These are phyloP conservation scores for Chamaecyparis obtusa DNA, from an alignment of 75 land plant genomes.

Conservation along the genomic window DNA sequence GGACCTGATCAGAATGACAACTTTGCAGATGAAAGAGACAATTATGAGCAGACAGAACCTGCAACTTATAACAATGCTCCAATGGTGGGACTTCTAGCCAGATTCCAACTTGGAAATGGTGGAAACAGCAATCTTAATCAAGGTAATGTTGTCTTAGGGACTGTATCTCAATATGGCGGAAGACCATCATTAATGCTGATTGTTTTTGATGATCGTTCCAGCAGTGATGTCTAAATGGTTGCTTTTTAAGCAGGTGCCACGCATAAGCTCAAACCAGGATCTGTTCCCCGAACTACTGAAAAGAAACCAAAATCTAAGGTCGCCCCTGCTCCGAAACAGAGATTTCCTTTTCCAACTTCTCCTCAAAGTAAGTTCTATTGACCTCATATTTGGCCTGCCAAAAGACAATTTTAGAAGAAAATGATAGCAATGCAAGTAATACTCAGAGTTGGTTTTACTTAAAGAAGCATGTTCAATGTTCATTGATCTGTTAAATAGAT, in stretches of 20 bases:
- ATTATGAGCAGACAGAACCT: constrained; percentile 47
- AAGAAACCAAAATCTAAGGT: not conserved
- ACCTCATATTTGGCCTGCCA: not conserved
- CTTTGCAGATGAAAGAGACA: constrained; percentile 32
- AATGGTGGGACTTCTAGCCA: constrained; percentile 37
- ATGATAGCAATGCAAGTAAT: not conserved
- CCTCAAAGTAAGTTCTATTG: not conserved
- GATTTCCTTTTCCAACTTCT: not conserved
- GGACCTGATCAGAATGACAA: constrained; percentile 50
- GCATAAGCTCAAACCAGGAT: not conserved
- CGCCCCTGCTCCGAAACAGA: constrained; percentile 8
- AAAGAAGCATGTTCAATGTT: not conserved
- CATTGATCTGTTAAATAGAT: not conserved
- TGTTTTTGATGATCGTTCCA: not conserved
- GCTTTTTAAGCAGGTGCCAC: not conserved
- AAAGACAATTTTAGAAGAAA: not conserved
- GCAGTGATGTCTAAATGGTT: constrained; percentile 3
- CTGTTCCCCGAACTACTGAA: constrained; percentile 13
- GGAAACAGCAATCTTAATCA: constrained; percentile 49
- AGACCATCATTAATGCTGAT: not conserved
- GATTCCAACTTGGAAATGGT: constrained; percentile 14
- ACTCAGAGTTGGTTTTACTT: not conserved
- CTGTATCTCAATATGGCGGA: not conserved
- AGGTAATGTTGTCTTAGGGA: constrained; percentile 23
- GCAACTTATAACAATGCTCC: constrained; percentile 40